A percentile compares a stretch with the other conserved stretches of the same genome.
Evolutionary conservation across 495 filamentous ascomycete species (phyloP).

Genomic region (Neurospora sp.): DNA sequence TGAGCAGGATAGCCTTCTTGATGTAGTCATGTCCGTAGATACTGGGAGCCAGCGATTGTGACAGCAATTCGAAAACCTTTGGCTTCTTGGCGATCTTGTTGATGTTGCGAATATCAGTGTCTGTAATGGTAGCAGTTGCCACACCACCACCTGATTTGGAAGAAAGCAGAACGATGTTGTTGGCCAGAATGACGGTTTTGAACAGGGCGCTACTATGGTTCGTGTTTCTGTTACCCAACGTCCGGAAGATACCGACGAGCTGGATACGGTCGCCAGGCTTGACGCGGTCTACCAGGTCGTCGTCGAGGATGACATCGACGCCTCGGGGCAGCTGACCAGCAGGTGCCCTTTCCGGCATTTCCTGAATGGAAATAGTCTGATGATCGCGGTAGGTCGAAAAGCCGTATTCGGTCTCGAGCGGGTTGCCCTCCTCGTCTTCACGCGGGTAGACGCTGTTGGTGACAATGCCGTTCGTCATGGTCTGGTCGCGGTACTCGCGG

Average conservation of each 20-base stretch:
- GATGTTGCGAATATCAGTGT: slow-evolving; percentile 96
- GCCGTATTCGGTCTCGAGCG: slow-evolving; percentile 88
- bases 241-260: slow-evolving; percentile 86
- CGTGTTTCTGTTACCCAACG: slow-evolving; percentile 88
- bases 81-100: slow-evolving; percentile 95
- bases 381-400: slow-evolving; percentile 94
- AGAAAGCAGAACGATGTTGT: slow-evolving; percentile 89
- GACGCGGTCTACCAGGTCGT: slow-evolving; percentile 88
- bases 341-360: slow-evolving; percentile 97
- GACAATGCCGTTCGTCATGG: slow-evolving; percentile 81
- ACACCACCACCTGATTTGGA: slow-evolving; percentile 94
- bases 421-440: slow-evolving; percentile 76
- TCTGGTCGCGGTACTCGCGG: slow-evolving; percentile 87
- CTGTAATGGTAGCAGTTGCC: slow-evolving; percentile 87
- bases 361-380: slow-evolving; percentile 96
- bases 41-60: slow-evolving; percentile 94
- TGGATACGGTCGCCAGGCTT: slow-evolving; percentile 97
- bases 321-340: slow-evolving; percentile 92
- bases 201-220: slow-evolving; percentile 80
- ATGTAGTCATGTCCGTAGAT: slow-evolving; percentile 97
- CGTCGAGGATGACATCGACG: slow-evolving; percentile 96
- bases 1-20: slow-evolving; percentile 94
- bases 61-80: slow-evolving; percentile 84
- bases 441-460: slow-evolving; percentile 89
- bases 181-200: slow-evolving; percentile 85